Percentiles rank a stretch among this genome's conserved stretches.
phyloP scores from a whole-genome alignment of 345 rosid genomes.

The Salix exigua region DNA sequence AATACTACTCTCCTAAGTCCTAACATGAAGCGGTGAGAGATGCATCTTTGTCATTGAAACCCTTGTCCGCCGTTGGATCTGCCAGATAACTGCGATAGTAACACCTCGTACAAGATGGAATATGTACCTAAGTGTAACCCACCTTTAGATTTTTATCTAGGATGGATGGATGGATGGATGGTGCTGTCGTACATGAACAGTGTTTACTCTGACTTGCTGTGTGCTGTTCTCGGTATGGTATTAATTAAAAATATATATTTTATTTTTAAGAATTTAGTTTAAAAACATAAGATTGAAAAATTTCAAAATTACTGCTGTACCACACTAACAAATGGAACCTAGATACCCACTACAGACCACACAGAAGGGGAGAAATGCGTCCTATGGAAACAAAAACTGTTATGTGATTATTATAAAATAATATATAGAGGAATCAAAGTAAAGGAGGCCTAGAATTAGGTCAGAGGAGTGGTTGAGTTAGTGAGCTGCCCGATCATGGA shows the following conservation, averaged over 20 bases:
- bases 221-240: not conserved
- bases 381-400: not conserved
- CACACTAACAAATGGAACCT: too few relatives aligned
- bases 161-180: constrained; percentile 34
- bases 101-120: constrained; percentile 28
- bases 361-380: constrained; percentile 12
- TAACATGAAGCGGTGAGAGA: not conserved
- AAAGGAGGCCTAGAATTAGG: constrained; percentile 49
- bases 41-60: not conserved
- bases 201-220: constrained; percentile 6
- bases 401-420: not conserved
- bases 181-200: constrained; percentile 28
- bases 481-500: constrained; percentile 47
- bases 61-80: constrained; percentile 27
- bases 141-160: constrained; percentile 20
- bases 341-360: constrained; percentile 32
- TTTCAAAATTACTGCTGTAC: too few relatives aligned
- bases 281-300: too few relatives aligned
- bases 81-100: constrained; percentile 6
- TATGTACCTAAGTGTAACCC: not conserved
- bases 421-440: constrained; percentile 60
- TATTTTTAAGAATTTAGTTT: too few relatives aligned
- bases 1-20: not conserved
- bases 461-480: constrained; percentile 83
- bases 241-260: too few relatives aligned